Base-by-base conservation (phyloP, 192 early-diverging fungal species). In the Backusella westeae region DNA sequence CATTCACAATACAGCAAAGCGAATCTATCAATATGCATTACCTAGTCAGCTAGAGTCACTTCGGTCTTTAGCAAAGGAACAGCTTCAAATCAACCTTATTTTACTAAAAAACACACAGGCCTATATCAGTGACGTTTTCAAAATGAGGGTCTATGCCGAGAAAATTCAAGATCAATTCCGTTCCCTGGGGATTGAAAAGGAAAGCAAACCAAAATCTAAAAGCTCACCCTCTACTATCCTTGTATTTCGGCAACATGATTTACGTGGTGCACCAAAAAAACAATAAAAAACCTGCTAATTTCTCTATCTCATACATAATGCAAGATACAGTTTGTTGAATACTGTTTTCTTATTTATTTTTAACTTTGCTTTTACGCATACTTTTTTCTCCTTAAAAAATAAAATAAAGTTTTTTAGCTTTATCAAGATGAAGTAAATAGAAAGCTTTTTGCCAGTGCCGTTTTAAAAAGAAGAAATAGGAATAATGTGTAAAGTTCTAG, bases 1-100 rank as follows among this genome's bases (percentile, higher is more conserved):
- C 15, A 78, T 81, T 32, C 80, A 81, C 39, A 81, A 72, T 34
- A 42, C 72, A 5, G 80, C 80, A 7, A 75, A 71, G 29, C 68
- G 69, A 6, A 75, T 81, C 12, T 78, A 72, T 36, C 53, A 68
- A 26, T 78, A 81, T 71, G 9, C 15, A 39, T 17, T 38, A 32
- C 21, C 42, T 9, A 17, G 32, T 59, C 4, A 66, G 0, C 12
- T 75, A 14, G 14, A 2, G 0, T 53, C 44, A 6, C 32, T 72
- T 15, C 44, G 6, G 7, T 14, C 65, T 1, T 75, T 67, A 41
- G 68, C 80, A 29, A 63, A 68, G 41, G 76, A 81, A 23, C 80
- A 81, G 32, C 39, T 81, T 10, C 56, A 39, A 4, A 72, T 81
- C 29, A 81, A 81, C 34, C 70, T 72, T 21, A 23, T 56, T 10